Base-by-base conservation (phyloP, 2,329 filamentous ascomycete genomes). In the Calonectria pseudoturangicola region DNA sequence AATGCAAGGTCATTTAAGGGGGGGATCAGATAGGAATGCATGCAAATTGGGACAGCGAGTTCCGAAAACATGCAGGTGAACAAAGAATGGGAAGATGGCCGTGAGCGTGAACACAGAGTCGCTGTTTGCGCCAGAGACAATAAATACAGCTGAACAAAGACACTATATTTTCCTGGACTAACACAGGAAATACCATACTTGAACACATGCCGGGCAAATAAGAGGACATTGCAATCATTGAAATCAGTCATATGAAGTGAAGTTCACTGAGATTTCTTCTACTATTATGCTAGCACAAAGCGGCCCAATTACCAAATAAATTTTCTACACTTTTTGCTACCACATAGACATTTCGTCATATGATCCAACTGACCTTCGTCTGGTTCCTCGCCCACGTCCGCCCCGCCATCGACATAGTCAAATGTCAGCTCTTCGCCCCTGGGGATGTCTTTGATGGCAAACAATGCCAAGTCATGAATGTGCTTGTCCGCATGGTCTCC, bases 391-490 rank as follows among this genome's bases (percentile, higher is more conserved):
- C 90, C 87, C 2, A 88, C 86, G 39, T 86, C 84, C 10, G 89
- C 89, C 28, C 91, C 88, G 10, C 92, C 92, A 76, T 94, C 93
- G 7, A 94, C 87, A 78, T 97, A 97, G 79, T 96, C 94, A 81
- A 97, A 96, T 0, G 93, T 95, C 39, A 97, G 83, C 82, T 97
- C 94, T 39, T 92, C 90, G 2, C 90, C 90, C 0, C 88, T 88
- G 0, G 85, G 84, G 33, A 96, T 94, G 66, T 94, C 89, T 50
- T 88, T 85, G 36, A 92, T 89, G 0, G 94, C 93, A 79, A 96
- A 96, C 72, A 96, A 88, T 0, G 93, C 94, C 60, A 96, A 85
- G 73, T 95, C 93, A 81, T 96, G 95, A 8, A 96, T 88, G 58
- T 91, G 89, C 71, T 92, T 91, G 79, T 96, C 93, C 0, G 93